A percentile compares a stretch with the other conserved stretches of the same genome.
These are phyloP conservation scores for Trametes punicea DNA, from an alignment of 768 basidiomycete species.

Conservation along the genomic window DNA sequence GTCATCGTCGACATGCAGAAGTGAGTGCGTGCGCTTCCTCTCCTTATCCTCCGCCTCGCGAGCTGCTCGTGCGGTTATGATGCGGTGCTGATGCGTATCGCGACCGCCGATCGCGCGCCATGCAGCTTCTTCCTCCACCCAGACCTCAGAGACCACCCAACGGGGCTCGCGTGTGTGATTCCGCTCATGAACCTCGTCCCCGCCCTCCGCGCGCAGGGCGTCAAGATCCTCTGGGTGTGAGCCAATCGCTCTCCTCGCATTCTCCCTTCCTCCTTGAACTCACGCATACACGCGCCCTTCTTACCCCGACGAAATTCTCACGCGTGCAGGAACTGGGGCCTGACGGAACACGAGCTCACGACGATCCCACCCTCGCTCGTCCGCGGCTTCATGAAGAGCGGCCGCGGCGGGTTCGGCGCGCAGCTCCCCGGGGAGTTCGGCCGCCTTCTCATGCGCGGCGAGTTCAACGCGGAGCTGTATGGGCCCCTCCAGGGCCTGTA, in stretches of 20 bases:
- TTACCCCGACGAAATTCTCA: not conserved
- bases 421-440: constrained; percentile 53
- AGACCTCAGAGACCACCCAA: constrained; percentile 50
- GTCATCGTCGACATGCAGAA: constrained; percentile 78
- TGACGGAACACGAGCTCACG: constrained; percentile 59
- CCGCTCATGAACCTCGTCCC: constrained; percentile 50
- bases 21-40: constrained; percentile 36
- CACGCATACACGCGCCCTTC: not conserved
- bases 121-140: constrained; percentile 63
- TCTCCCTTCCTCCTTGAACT: not conserved
- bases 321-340: constrained; percentile 58
- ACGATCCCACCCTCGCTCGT: constrained; percentile 59
- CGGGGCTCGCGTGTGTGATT: constrained; percentile 55
- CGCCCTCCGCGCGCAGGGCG: constrained; percentile 43
- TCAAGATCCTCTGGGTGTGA: constrained; percentile 66
- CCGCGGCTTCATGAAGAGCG: constrained; percentile 51
- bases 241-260: not conserved
- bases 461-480: constrained; percentile 58
- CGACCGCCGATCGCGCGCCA: not conserved
- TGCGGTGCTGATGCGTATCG: not conserved
- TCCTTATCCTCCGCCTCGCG: too few species aligned
- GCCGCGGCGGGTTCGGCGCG: constrained; percentile 49
- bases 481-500: constrained; percentile 58
- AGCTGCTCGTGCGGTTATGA: not conserved
- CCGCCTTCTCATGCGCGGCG: constrained; percentile 54